These are phyloP conservation scores for Pleurotus tuber-regium DNA, from an alignment of 768 basidiomycete species.

Conservation along the genomic window DNA sequence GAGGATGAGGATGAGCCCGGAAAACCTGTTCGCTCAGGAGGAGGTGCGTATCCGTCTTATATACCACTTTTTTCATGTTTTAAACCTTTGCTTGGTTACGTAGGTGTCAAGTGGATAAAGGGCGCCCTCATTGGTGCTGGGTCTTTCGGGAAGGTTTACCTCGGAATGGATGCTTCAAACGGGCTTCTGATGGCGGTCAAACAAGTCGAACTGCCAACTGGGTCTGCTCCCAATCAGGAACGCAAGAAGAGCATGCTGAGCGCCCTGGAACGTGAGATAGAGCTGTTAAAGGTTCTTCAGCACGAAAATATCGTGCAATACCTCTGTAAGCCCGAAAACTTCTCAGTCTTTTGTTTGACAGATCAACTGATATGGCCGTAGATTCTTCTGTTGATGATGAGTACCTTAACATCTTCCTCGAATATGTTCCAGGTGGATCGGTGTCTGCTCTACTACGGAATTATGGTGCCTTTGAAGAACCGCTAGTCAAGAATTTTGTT, in stretches of 20 bases:
- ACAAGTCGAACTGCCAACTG: conserved; percentile 89
- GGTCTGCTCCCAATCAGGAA: conserved; percentile 83
- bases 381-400: conserved; percentile 93
- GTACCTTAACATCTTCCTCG: conserved; percentile 92
- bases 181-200: conserved; percentile 97
- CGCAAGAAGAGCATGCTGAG: conserved; percentile 92
- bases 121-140: conserved; percentile 94
- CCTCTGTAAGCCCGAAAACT: conserved; percentile 61
- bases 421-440: conserved; percentile 95
- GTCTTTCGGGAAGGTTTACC: conserved; percentile 93
- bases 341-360: neutral
- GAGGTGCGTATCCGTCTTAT: conserved; percentile 37
- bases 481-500: conserved; percentile 88
- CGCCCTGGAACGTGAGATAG: conserved; percentile 91
- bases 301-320: conserved; percentile 99
- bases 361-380: conserved; percentile 27
- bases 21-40: conserved; percentile 48
- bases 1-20: conserved; percentile 48
- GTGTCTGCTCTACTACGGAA: conserved; percentile 85
- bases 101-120: conserved; percentile 94
- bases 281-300: conserved; percentile 86
- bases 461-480: conserved; percentile 94
- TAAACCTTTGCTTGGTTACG: conserved; percentile 13
- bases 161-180: conserved; percentile 90
- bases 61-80: conserved; percentile 2